A percentile compares a stretch with the other conserved stretches of the same genome.
Evolutionary conservation across 2,329 filamentous ascomycete genomes (phyloP).

Genomic region (Trichoderma sp.): DNA sequence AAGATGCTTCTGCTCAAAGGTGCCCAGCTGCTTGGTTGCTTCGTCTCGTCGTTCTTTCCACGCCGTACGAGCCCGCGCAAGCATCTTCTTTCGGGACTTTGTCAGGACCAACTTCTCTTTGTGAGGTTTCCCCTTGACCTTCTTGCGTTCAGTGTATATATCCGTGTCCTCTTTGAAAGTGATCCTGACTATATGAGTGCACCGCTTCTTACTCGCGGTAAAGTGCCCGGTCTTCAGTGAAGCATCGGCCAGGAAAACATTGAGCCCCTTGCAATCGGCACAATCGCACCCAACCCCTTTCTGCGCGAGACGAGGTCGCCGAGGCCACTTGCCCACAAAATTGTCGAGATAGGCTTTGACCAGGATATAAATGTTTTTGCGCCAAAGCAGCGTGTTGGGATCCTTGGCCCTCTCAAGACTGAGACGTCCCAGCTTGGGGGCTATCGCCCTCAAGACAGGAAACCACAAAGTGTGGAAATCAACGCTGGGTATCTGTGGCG

Average conservation of each 20-base stretch:
- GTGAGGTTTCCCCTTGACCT: not conserved
- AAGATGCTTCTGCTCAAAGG: not conserved
- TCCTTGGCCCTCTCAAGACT: not conserved
- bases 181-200: not conserved
- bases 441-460: not conserved
- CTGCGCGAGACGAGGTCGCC: not conserved
- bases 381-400: not conserved
- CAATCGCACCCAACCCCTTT: not conserved
- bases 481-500: not conserved
- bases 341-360: not conserved
- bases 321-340: not conserved
- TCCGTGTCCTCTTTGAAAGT: not conserved
- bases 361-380: not conserved
- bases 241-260: not conserved
- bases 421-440: not conserved
- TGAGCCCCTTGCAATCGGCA: conserved; percentile 3
- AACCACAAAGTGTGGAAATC: not conserved
- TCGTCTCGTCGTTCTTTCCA: not conserved
- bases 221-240: not conserved
- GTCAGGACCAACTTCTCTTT: not conserved
- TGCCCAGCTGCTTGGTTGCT: not conserved
- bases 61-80: not conserved
- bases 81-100: not conserved
- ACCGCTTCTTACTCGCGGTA: not conserved
- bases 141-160: not conserved